phyloP scores from a whole-genome alignment of 345 rosid genomes.

The Dovyalis caffra region DNA sequence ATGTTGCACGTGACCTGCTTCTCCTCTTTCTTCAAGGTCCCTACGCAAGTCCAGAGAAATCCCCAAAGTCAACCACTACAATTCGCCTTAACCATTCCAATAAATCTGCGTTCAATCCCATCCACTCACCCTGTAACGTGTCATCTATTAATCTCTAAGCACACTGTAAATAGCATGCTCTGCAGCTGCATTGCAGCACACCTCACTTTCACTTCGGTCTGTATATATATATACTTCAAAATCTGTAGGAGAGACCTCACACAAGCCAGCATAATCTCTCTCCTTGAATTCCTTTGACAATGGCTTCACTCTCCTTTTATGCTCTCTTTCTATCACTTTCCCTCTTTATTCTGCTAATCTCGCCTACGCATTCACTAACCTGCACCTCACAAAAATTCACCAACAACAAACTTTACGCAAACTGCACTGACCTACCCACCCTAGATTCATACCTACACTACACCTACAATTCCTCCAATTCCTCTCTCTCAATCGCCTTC shows the following conservation, averaged over 20 bases:
- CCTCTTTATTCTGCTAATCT: conserved; percentile 31
- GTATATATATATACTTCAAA: neutral
- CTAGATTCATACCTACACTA: conserved; percentile 62
- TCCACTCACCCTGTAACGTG: too few species aligned
- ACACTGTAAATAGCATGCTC: too few species aligned
- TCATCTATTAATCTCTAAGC: too few species aligned
- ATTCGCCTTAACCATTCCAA: too few species aligned
- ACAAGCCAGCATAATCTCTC: neutral
- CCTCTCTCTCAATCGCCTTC: conserved; percentile 81
- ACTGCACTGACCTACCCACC: conserved; percentile 51
- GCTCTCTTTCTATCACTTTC: conserved; percentile 15
- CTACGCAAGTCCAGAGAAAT: too few species aligned
- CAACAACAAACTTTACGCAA: conserved; percentile 30
- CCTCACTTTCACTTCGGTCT: neutral
- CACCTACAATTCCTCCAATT: conserved; percentile 60
- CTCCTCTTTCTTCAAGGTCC: too few species aligned
- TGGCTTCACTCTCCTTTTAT: conserved; percentile 19
- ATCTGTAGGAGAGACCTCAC: neutral
- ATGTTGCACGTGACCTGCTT: too few species aligned
- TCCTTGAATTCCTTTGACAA: neutral
- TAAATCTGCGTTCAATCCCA: too few species aligned
- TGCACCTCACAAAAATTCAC: conserved; percentile 54
- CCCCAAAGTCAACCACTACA: too few species aligned
- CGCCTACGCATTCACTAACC: conserved; percentile 44
- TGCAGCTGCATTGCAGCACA: too few species aligned